These are phyloP conservation scores for Darksidea phi DNA, from an alignment of 495 filamentous ascomycete genomes.

Conservation along the genomic window DNA sequence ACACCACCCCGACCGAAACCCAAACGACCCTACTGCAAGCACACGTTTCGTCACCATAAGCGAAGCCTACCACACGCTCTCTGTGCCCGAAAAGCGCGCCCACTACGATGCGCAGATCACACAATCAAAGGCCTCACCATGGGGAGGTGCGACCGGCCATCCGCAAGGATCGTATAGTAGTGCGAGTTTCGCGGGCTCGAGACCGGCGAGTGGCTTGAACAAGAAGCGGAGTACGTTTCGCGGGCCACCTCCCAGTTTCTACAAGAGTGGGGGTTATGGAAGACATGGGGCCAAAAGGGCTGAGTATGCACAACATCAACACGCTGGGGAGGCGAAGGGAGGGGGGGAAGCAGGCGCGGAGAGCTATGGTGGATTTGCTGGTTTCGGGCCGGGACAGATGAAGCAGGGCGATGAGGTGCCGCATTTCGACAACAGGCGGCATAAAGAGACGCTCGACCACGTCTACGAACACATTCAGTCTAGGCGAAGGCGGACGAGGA, in stretches of 20 bases:
- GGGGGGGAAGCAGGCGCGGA: constrained; percentile 12
- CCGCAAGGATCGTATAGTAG: constrained; percentile 21
- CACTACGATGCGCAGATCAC: constrained; percentile 70
- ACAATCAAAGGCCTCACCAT: constrained; percentile 38
- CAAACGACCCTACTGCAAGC: constrained; percentile 65
- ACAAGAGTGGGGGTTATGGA: constrained; percentile 72
- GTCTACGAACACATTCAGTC: constrained; percentile 49
- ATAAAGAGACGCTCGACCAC: constrained; percentile 66
- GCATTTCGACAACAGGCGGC: constrained; percentile 65
- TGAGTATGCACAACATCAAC: constrained; percentile 17
- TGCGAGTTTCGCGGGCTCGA: constrained; percentile 33
- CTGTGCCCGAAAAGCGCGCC: constrained; percentile 63
- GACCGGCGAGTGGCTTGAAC: constrained; percentile 65
- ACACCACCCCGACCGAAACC: constrained; percentile 94
- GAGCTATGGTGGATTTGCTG: constrained; percentile 20
- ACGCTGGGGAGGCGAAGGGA: background rate
- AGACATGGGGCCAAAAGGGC: constrained; percentile 51
- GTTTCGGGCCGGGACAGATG: constrained; percentile 48
- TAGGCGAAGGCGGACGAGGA: constrained; percentile 40
- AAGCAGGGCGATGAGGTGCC: constrained; percentile 52
- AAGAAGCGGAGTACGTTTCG: constrained; percentile 69
- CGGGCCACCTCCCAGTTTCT: constrained; percentile 89
- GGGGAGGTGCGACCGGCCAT: constrained; percentile 10
- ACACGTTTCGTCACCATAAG: constrained; percentile 79
- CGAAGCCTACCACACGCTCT: constrained; percentile 81